These are phyloP conservation scores for Aspergillus steynii DNA, from an alignment of 495 filamentous ascomycete genomes.

Conservation along the genomic window DNA sequence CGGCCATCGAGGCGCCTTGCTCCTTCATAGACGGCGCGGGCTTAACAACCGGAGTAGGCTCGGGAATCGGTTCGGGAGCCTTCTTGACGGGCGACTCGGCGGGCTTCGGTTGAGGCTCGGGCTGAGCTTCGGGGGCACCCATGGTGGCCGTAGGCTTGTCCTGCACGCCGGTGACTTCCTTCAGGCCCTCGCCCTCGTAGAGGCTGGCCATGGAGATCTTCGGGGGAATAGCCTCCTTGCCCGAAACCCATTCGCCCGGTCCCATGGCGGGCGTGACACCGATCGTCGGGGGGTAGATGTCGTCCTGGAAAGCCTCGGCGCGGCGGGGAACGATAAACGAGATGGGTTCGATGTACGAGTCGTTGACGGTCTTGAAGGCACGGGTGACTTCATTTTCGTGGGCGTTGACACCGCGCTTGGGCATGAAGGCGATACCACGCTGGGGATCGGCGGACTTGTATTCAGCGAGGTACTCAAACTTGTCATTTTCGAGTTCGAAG, in stretches of 20 bases:
- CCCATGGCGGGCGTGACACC: constrained; percentile 78
- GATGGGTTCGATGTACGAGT: constrained; percentile 90
- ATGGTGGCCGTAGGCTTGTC: constrained; percentile 58
- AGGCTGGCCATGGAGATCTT: constrained; percentile 93
- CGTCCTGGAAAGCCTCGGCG: constrained; percentile 95
- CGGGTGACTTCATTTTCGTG: constrained; percentile 97
- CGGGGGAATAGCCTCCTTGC: constrained; percentile 77
- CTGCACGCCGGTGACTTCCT: constrained; percentile 67
- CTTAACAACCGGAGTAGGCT: constrained; percentile 45
- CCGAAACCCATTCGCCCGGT: constrained; percentile 79
- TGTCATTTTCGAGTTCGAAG: constrained; percentile 95
- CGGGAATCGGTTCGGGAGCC: constrained; percentile 35
- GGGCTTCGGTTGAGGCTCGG: constrained; percentile 51
- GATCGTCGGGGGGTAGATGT: constrained; percentile 86
- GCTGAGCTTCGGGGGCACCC: constrained; percentile 44
- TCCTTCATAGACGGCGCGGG: constrained; percentile 73
- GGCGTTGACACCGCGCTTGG: constrained; percentile 91
- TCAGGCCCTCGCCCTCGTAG: constrained; percentile 77
- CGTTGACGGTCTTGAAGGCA: constrained; percentile 95
- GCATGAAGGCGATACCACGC: constrained; percentile 90
- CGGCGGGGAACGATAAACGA: constrained; percentile 95
- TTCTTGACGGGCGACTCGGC: constrained; percentile 45
- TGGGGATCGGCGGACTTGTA: constrained; percentile 96
- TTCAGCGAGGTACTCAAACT: constrained; percentile 93
- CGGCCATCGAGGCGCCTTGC: constrained; percentile 80